Evolutionary conservation across 805 yeast species (phyloP).

Genomic region (Ogataea henricii): DNA sequence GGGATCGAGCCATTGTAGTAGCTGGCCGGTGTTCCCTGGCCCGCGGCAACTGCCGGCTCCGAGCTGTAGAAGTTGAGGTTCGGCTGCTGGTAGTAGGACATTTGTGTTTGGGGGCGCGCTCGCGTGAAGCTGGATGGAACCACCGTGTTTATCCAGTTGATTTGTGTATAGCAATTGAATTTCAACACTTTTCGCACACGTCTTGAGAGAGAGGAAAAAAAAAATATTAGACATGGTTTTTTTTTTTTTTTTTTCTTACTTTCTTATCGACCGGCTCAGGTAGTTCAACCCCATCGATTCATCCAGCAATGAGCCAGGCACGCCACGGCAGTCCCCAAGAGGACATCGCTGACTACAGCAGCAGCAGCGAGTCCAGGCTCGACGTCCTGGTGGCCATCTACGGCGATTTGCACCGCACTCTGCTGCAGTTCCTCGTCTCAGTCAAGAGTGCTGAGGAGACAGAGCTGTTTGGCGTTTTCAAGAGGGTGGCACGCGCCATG

Average conservation of each 20-base stretch:
- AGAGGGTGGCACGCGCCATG: constrained; percentile 6
- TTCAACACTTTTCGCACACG: too few relatives aligned
- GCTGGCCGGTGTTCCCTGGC: constrained; percentile 11
- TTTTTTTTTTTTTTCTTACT: too few relatives aligned
- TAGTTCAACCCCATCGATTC: too few relatives aligned
- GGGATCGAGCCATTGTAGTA: constrained; percentile 25
- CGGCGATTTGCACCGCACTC: constrained; percentile 17
- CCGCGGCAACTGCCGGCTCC: not conserved
- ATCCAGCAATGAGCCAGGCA: not conserved
- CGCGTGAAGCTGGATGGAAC: too few relatives aligned
- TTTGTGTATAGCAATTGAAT: too few relatives aligned
- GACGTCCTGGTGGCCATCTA: constrained; percentile 5
- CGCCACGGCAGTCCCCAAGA: not conserved
- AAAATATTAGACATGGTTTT: too few relatives aligned
- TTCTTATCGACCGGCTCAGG: too few relatives aligned
- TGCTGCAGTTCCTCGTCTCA: constrained; percentile 20
- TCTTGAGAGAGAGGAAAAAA: too few relatives aligned
- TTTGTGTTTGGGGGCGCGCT: constrained; percentile 9
- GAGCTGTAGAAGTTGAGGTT: constrained; percentile 21
- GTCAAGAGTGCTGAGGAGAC: constrained; percentile 15
- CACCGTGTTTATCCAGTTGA: too few relatives aligned
- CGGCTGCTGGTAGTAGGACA: constrained; percentile 40
- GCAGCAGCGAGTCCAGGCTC: too few relatives aligned
- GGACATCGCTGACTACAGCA: too few relatives aligned
- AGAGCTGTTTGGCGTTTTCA: constrained; percentile 14